A percentile compares a stretch with the other conserved stretches of the same genome.
These are phyloP conservation scores for Periconia macrospinosa DNA, from an alignment of 2,329 filamentous ascomycete species.

Conservation along the genomic window DNA sequence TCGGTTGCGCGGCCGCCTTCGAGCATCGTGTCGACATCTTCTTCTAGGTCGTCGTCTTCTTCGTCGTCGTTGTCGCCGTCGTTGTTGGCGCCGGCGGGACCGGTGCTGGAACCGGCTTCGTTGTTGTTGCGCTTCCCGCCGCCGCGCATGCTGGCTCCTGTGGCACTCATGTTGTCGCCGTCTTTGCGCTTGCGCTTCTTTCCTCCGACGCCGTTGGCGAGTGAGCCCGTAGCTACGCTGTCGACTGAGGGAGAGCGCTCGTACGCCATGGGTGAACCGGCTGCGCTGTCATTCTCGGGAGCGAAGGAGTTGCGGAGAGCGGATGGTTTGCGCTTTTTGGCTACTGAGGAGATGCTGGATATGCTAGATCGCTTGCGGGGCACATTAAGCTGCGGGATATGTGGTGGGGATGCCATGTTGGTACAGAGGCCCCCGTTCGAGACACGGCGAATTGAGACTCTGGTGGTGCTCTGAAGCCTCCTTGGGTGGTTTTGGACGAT, in stretches of 20 bases:
- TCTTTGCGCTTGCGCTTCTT: constrained; percentile 62
- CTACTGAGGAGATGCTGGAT: constrained; percentile 50
- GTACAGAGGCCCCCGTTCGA: background rate
- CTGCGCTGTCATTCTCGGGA: constrained; percentile 57
- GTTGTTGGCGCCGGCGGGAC: constrained; percentile 45
- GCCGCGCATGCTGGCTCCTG: constrained; percentile 39
- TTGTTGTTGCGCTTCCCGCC: constrained; percentile 27
- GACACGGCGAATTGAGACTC: background rate
- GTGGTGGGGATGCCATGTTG: constrained; percentile 64
- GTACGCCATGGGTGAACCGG: constrained; percentile 55
- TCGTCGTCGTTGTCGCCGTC: constrained; percentile 62
- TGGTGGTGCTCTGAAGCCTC: no score
- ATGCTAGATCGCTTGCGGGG: constrained; percentile 66
- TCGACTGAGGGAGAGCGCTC: constrained; percentile 69
- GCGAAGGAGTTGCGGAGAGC: constrained; percentile 79
- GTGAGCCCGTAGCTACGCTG: constrained; percentile 57
- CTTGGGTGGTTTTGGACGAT: background rate
- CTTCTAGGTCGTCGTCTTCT: constrained; percentile 53
- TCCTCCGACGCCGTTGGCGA: constrained; percentile 43
- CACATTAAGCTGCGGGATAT: constrained; percentile 55
- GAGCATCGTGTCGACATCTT: constrained; percentile 51
- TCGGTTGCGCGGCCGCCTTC: constrained; percentile 57
- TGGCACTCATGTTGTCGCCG: constrained; percentile 35
- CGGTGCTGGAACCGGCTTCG: constrained; percentile 13
- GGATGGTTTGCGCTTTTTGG: constrained; percentile 73